Evolutionary conservation across 202 grass and related monocot species (phyloP).

Genomic region (Dendrocalamus latiflorus): DNA sequence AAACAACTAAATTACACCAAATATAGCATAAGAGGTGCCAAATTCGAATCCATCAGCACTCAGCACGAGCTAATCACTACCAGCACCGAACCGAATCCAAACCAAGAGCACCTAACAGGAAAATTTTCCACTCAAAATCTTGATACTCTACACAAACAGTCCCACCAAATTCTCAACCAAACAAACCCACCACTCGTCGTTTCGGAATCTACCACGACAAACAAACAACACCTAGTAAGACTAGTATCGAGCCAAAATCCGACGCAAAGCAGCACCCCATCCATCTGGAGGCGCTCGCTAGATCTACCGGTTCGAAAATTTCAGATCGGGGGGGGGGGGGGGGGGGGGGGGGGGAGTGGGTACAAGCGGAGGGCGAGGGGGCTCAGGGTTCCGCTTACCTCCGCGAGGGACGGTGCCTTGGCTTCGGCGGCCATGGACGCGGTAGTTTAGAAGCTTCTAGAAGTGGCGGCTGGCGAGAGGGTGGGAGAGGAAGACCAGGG

Average conservation of each 20-base stretch:
- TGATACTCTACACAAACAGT: neutral
- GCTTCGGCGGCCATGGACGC: constrained; percentile 43
- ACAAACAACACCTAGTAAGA: neutral
- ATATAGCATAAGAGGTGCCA: neutral
- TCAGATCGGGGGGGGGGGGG: too few species aligned
- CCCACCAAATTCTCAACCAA: neutral
- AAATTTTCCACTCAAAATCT: neutral
- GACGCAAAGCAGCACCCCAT: neutral
- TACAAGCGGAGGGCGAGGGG: neutral
- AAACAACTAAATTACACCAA: neutral
- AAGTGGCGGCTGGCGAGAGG: constrained; percentile 7
- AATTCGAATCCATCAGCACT: neutral
- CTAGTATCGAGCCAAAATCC: too few species aligned
- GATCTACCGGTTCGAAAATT: constrained; percentile 1
- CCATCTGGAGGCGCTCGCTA: constrained; percentile 22
- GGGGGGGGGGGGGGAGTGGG: too few species aligned
- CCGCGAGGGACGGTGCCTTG: constrained; percentile 32
- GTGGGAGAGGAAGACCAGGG: neutral
- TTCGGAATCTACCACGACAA: neutral
- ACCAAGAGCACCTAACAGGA: neutral
- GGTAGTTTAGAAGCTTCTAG: constrained; percentile 28
- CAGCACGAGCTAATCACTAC: neutral
- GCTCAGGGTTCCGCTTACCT: constrained; percentile 4
- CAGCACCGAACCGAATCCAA: neutral
- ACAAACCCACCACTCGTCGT: neutral